A percentile compares a stretch with the other conserved stretches of the same genome.
Evolutionary conservation across 1,284 basidiomycete genomes (phyloP).

Genomic region (Apiotrichum domesticum): DNA sequence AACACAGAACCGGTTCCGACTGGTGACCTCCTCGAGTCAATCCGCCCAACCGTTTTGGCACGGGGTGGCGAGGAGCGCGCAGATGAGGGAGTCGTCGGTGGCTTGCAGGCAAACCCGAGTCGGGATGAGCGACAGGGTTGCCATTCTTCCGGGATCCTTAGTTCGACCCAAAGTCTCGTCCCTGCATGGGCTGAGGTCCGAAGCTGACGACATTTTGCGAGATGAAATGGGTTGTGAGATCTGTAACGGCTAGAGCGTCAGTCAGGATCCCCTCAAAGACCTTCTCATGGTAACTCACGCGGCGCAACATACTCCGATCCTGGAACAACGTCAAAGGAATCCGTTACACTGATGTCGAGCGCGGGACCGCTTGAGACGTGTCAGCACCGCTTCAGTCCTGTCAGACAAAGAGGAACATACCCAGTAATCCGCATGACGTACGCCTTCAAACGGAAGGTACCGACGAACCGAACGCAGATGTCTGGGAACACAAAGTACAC

Average conservation of each 20-base stretch:
- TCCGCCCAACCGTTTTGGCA: too few species aligned
- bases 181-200: constrained; percentile 2
- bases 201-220: constrained; percentile 22
- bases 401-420: constrained; percentile 51
- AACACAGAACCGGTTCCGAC: too few species aligned
- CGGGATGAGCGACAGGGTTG: too few species aligned
- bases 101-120: too few species aligned
- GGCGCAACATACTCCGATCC: constrained; percentile 68
- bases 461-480: constrained; percentile 70
- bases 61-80: too few species aligned
- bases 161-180: background rate
- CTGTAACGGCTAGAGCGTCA: constrained; percentile 27
- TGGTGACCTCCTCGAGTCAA: too few species aligned
- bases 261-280: background rate
- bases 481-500: constrained; percentile 85
- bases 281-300: constrained; percentile 52
- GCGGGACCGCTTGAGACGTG: constrained; percentile 41
- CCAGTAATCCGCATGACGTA: constrained; percentile 67
- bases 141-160: background rate
- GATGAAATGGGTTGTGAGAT: constrained; percentile 37
- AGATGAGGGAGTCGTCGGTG: too few species aligned
- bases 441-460: constrained; percentile 68
- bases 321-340: constrained; percentile 67
- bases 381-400: background rate
- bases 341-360: constrained; percentile 58